These are phyloP conservation scores for Gracilaria gracilis DNA, from an alignment of 23 red algal genomes.

Conservation along the genomic window DNA sequence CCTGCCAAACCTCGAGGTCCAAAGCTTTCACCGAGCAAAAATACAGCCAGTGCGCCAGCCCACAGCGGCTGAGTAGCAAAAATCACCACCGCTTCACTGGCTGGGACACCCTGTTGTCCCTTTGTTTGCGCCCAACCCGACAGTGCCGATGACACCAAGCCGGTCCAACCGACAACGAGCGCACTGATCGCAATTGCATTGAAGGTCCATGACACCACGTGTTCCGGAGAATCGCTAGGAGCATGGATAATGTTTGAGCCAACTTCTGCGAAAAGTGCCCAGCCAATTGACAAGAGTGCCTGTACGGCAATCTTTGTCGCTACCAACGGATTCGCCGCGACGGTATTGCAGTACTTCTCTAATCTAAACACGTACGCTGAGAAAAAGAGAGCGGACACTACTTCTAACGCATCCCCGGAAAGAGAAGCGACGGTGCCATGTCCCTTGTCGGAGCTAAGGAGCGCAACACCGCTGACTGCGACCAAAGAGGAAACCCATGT, in stretches of 20 bases:
- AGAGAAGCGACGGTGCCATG: constrained; percentile 64
- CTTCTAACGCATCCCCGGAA: constrained; percentile 87
- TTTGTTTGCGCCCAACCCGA: constrained; percentile 85
- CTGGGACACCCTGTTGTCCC: constrained; percentile 78
- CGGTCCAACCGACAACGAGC: constrained; percentile 82
- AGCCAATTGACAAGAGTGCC: constrained; percentile 80
- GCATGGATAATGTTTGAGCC: constrained; percentile 7
- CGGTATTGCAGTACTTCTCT: constrained; percentile 59
- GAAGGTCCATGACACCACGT: constrained; percentile 43
- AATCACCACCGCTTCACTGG: constrained; percentile 85
- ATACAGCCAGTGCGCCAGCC: constrained; percentile 73
- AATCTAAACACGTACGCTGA: constrained; percentile 88
- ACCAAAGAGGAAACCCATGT: constrained; percentile 72
- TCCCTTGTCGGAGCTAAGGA: constrained; percentile 88
- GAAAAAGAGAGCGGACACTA: constrained; percentile 88
- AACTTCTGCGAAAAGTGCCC: constrained; percentile 66
- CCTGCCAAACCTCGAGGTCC: constrained; percentile 74
- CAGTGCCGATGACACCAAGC: constrained; percentile 82
- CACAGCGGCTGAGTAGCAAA: constrained; percentile 92
- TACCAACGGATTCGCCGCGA: constrained; percentile 76
- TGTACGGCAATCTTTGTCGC: constrained; percentile 87
- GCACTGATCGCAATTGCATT: constrained; percentile 54
- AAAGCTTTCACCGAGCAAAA: constrained; percentile 82
- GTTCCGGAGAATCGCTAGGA: constrained; percentile 4
- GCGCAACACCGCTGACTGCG: constrained; percentile 79